Percentiles rank a stretch among this genome's conserved stretches.
phyloP scores from a whole-genome alignment of 2,329 filamentous ascomycete genomes.

The Rasamsonia emersonii region DNA sequence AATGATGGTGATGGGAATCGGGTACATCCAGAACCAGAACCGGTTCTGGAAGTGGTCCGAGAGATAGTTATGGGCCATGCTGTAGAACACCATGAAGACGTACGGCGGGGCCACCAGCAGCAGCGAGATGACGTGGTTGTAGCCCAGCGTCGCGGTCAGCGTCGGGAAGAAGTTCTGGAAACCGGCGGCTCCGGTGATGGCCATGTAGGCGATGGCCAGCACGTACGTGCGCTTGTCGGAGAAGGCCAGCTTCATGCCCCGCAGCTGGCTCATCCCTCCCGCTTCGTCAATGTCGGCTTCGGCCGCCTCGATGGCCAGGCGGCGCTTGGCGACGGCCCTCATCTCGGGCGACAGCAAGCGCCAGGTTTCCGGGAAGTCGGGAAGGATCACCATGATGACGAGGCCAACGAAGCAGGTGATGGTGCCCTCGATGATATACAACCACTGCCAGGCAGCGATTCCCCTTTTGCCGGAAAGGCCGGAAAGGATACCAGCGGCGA shows the following conservation, averaged over 20 bases:
- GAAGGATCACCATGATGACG: constrained; percentile 24
- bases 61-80: constrained; percentile 34
- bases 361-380: constrained; percentile 38
- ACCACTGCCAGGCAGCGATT: constrained; percentile 31
- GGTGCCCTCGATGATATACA: constrained; percentile 32
- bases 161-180: constrained; percentile 53
- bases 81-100: constrained; percentile 45
- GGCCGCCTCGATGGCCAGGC: constrained; percentile 40
- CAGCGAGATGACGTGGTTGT: constrained; percentile 39
- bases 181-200: constrained; percentile 41
- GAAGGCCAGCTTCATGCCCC: constrained; percentile 44
- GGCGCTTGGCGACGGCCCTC: constrained; percentile 35
- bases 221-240: constrained; percentile 43
- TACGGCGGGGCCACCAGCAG: constrained; percentile 47
- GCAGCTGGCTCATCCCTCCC: constrained; percentile 40
- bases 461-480: constrained; percentile 29
- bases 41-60: constrained; percentile 39
- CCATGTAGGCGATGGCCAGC: constrained; percentile 38
- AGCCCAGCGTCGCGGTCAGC: constrained; percentile 38
- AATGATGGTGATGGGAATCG: constrained; percentile 42
- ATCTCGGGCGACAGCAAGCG: constrained; percentile 31
- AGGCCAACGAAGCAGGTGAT: constrained; percentile 29
- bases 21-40: constrained; percentile 47
- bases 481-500: constrained; percentile 43
- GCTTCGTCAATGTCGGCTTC: constrained; percentile 41